Conservation (phyloP, 768 basidiomycete genomes). For the Suillus weaverae region DNA sequence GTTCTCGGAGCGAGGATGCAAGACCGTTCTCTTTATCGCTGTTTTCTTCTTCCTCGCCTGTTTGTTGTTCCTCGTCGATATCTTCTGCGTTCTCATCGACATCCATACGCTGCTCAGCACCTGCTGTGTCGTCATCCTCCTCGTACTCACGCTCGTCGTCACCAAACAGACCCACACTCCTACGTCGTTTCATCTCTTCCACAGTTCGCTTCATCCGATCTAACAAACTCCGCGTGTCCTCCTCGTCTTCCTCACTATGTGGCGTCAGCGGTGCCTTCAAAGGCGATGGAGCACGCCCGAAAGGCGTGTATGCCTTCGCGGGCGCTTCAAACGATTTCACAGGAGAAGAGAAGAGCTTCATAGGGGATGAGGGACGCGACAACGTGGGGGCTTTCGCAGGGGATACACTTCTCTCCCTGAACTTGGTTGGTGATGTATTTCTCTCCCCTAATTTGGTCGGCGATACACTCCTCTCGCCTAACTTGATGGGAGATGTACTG, state of each 20-base stretch:
- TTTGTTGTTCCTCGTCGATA: constrained; percentile 1
- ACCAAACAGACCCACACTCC: constrained; percentile 20
- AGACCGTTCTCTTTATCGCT: constrained; percentile 16
- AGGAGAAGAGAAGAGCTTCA: constrained; percentile 9
- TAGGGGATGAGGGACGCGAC: constrained; percentile 1
- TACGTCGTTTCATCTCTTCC: constrained; percentile 35
- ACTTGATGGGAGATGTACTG: background rate
- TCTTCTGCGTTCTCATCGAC: constrained; percentile 35
- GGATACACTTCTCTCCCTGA: constrained; percentile 3
- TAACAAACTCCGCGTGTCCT: constrained; percentile 35
- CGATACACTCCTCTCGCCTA: background rate
- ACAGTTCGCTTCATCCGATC: constrained; percentile 39
- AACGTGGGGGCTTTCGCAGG: constrained; percentile 7
- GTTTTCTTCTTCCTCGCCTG: constrained; percentile 6
- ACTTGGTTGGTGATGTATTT: background rate
- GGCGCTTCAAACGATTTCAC: background rate
- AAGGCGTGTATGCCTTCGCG: background rate
- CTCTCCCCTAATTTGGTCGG: background rate
- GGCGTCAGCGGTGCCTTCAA: constrained; percentile 11
- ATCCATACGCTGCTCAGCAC: constrained; percentile 37
- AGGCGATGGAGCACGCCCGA: background rate
- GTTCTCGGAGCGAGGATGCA: background rate
- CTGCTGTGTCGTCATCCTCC: constrained; percentile 34
- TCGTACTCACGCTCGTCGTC: constrained; percentile 26
- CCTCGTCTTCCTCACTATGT: constrained; percentile 26